These are phyloP conservation scores for Aspergillus homomorphus DNA, from an alignment of 495 filamentous ascomycete species.

Conservation along the genomic window DNA sequence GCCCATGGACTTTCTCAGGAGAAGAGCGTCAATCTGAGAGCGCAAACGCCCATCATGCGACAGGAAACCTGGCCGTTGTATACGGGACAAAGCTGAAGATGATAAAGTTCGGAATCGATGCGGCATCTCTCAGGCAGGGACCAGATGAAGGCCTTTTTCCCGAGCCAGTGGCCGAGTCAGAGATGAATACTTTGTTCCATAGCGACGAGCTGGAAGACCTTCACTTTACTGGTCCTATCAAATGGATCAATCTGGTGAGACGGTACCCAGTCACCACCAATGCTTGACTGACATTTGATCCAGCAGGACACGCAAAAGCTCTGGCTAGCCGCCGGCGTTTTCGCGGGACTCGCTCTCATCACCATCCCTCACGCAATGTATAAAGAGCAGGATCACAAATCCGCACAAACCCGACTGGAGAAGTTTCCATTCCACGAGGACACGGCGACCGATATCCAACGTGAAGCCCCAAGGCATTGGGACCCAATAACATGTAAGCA, in stretches of 20 bases:
- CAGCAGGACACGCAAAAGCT: slow-evolving; percentile 22
- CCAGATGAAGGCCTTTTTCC: slow-evolving; percentile 4
- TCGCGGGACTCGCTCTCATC: slow-evolving; percentile 24
- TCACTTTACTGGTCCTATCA: slow-evolving; percentile 34
- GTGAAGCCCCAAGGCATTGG: slow-evolving; percentile 18
- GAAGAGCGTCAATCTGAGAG: neutral
- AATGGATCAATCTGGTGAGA: slow-evolving; percentile 37
- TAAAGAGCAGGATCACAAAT: slow-evolving; percentile 4
- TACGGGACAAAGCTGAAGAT: slow-evolving; percentile 31
- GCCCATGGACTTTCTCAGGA: slow-evolving; percentile 34
- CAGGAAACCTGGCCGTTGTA: slow-evolving; percentile 27
- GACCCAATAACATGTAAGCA: slow-evolving; percentile 35
- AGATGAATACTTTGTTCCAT: slow-evolving; percentile 18
- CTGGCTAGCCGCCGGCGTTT: slow-evolving; percentile 22
- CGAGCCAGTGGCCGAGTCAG: slow-evolving; percentile 5
- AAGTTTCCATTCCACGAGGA: slow-evolving; percentile 23
- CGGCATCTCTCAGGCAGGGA: slow-evolving; percentile 10
- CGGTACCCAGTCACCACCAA: neutral
- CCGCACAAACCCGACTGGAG: slow-evolving; percentile 9
- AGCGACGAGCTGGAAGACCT: slow-evolving; percentile 8
- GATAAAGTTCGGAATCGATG: slow-evolving; percentile 24
- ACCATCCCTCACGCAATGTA: slow-evolving; percentile 21
- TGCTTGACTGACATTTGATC: slow-evolving; percentile 9
- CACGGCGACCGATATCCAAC: slow-evolving; percentile 1
- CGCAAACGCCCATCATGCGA: slow-evolving; percentile 8